Base-by-base conservation (phyloP, 179 eudicot species). In the Pouteria campechiana region DNA sequence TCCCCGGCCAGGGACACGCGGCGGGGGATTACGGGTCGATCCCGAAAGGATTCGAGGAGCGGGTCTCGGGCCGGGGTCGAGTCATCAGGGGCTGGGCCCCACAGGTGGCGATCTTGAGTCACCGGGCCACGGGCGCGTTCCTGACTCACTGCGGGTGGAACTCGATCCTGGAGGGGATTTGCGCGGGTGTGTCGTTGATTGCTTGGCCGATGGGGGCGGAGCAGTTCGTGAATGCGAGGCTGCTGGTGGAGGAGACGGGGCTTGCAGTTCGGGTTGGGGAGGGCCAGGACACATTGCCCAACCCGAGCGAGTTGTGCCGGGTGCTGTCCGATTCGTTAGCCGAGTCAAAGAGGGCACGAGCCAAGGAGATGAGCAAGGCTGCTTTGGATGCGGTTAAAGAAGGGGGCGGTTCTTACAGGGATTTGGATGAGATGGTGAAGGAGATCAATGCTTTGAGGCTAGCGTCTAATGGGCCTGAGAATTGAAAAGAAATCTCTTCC, bases 111-210 rank as follows among this genome's bases (percentile, higher is more conserved):
- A 35, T 35, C 17, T 11, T 35, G 9, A 35, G 10, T 9, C 39
- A 35, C 3, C 39, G 39, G 7, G 39, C 39, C 0, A 21, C 17
- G 5, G 39, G 39, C 2, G 39, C 39, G 2, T 35, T 3, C 9
- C 7, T 35, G 39, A 35, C 39, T 35, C 39, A 35, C 19, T 35
- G 39, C 3, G 39, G 39, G 7, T 35, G 39, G 39, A 35, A 35
- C 37, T 32, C 37, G 17, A 17, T 32, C 6, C 5, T 32, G 37
- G 37, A 32, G 17, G 37, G 37, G 15, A 0, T 32, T 6, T 2
- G 2, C 6, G 37, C 16, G 3, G 37, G 37, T 2, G 37, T 32
- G 37, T 1, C 10, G 14, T n/a, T 32, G 37, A 14, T 32, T 8
- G 15, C 16, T 6, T 32, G 37, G 37, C 37, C 37, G 3, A n/a